Evolutionary conservation across 2,329 filamentous ascomycete genomes (phyloP), one percentile per base, ranked within the genome.

Genomic region (Colletotrichum zoysiae): DNA sequence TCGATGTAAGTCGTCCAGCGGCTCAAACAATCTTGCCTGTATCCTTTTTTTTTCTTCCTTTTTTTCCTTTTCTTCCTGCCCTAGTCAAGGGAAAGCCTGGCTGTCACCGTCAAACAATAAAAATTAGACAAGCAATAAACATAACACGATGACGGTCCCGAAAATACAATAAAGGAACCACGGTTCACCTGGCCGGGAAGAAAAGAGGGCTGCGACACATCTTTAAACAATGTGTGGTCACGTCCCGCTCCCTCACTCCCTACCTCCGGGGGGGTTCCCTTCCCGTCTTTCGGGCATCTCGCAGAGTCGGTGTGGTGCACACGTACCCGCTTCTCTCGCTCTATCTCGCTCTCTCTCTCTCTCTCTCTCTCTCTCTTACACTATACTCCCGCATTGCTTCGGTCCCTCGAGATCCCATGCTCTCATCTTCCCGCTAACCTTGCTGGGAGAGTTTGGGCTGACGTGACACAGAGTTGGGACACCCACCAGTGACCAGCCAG

Each of bases 31-130:
- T 44, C 18, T 7, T 20, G 20, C 44, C 44, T 48, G 42, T 44
- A 44, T 3, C 64, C 38, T 46, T 38, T n/a, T 14, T 46, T 7
- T 48, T 14, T 40, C 11, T 11, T 71, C 58, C 44, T 40, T 26
- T n/a, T 14, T 33, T 7, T 48, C 44, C 20, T 33, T 3, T 26
- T 26, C 26, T 26, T 26, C 26, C 30, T 26, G 58, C 1, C 42
- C 58, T 38, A 68, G 65, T 42, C 65, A 23, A 23, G 40, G 40
- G 40, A 42, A 42, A 18, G 14, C 40, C 46, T n/a, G 62, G 57
- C 44, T 71, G 58, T 71, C 65, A 55, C 68, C n/a, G 58, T 71
- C 65, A 71, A 69, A 71, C 69, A 69, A 69, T 35, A 64, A 65
- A 71, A 64, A 71, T 71, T 71, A 69, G 55, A 64, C 53, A 55